Base-by-base conservation (phyloP, 202 grass and related monocot genomes). In the Schoenoplectus tabernaemontani region DNA sequence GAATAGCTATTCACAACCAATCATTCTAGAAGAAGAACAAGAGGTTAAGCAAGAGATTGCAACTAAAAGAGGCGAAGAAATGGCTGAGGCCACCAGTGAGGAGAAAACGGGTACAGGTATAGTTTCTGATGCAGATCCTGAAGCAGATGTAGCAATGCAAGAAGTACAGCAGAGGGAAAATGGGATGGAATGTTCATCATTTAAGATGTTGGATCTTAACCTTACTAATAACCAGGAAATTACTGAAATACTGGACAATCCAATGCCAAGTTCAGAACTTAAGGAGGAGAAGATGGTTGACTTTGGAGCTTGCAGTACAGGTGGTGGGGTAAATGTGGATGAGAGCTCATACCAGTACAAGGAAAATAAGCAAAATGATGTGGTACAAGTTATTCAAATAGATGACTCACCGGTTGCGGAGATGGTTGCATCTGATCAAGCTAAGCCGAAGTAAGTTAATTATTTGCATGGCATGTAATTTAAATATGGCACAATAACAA, bases 141-240 rank as follows among this genome's bases (percentile, higher is more conserved):
- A 81, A 78, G 6, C 79, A 73, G 70, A 47, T 72, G 70, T 68
- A 3, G 70, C 39, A 59, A 78, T 84, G 64, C 86, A 95, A 86
- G 86, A 92, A 72, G 34, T 43, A 41, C 76, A 61, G 59, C 15
- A 78, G 16, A 5, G 30, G 17, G 83, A 87, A 82, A 90, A 92
- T 24, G 64, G 87, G 48, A 78, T 56, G 15, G 84, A 88, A 59
- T 70, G 87, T 66, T 80, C 67, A 54, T 92, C 95, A 53, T 98
- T 99, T 93, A 90, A 98, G 85, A 92, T 85, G 34, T 85, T 85
- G 83, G 96, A 96, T 82, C 92, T 96, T 46, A 99, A 99, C 76
- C 77, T 99, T 46, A 83, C 94, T 84, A 85, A 87, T 69, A 87
- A 79, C 82, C 88, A 86, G 64, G 96, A 96, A 77, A 78, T 90